Conservation (phyloP, 176 grass and related monocot species). For the Oryza officinalis region DNA sequence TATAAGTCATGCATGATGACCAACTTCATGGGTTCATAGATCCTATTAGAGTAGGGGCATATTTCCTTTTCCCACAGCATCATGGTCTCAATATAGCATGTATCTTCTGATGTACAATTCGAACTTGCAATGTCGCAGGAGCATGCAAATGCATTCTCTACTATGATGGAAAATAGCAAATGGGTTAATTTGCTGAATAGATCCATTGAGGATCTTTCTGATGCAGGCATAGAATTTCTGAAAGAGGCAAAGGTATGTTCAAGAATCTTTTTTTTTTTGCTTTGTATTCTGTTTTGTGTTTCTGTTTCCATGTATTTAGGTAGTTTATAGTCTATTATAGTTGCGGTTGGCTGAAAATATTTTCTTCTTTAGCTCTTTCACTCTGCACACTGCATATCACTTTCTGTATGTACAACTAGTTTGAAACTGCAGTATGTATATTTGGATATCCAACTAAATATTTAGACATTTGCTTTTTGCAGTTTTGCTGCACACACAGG, state of each 20-base stretch:
- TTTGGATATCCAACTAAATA: neutral
- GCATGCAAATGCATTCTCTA: conserved; percentile 52
- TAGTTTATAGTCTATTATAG: neutral
- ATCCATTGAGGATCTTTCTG: conserved; percentile 52
- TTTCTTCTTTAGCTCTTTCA: neutral
- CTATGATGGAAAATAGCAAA: conserved; percentile 39
- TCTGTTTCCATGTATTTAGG: conserved; percentile 2
- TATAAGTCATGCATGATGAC: conserved; percentile 4
- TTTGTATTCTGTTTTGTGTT: neutral
- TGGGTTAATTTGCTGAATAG: conserved; percentile 55
- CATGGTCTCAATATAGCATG: neutral
- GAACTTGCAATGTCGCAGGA: conserved; percentile 49
- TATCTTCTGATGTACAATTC: conserved; percentile 17
- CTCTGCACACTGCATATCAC: neutral
- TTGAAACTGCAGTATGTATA: neutral
- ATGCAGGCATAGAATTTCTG: conserved; percentile 54
- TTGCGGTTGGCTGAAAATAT: neutral
- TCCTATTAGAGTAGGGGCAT: neutral
- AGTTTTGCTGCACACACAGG: neutral
- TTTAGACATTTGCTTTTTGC: conserved; percentile 4
- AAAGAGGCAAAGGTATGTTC: conserved; percentile 64
- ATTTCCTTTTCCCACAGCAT: neutral
- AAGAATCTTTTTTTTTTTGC: neutral
- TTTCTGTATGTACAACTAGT: neutral
- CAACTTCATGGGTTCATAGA: neutral